These are phyloP conservation scores for Trypanosomatidae sp. DNA, from an alignment of 208 protist species.

Conservation along the genomic window DNA sequence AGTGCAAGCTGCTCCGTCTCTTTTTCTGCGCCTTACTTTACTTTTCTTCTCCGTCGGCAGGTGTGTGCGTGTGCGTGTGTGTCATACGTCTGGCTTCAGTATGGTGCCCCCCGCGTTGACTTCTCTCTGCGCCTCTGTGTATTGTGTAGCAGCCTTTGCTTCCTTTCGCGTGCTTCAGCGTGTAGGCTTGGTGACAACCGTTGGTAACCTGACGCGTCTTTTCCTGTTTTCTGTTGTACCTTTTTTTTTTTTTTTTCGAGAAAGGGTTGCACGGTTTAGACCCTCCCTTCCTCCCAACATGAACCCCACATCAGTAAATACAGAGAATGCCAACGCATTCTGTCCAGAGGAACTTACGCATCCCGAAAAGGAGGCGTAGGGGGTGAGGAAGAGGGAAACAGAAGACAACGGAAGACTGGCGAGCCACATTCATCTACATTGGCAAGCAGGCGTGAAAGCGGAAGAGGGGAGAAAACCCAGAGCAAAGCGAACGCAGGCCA, in stretches of 20 bases:
- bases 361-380: not conserved
- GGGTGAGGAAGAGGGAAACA: not conserved
- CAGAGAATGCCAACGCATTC: not conserved
- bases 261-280: not conserved
- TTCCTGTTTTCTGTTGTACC: not conserved
- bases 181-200: not conserved
- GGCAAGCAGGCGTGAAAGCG: not conserved
- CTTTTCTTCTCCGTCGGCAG: not conserved
- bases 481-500: not conserved
- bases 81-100: not conserved
- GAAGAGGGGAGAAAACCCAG: not conserved
- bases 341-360: not conserved
- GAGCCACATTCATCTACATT: not conserved
- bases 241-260: not conserved
- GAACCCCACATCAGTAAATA: not conserved
- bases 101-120: not conserved
- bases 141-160: not conserved
- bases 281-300: not conserved
- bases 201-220: not conserved
- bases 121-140: not conserved
- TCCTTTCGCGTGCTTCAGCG: not conserved
- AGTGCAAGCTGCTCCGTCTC: not conserved
- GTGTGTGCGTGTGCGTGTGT: slow-evolving; percentile 2
- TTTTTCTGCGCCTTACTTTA: not conserved
- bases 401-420: not conserved